Conservation (phyloP, 2,329 filamentous ascomycete species). For the Dothideomycetes sp. region DNA sequence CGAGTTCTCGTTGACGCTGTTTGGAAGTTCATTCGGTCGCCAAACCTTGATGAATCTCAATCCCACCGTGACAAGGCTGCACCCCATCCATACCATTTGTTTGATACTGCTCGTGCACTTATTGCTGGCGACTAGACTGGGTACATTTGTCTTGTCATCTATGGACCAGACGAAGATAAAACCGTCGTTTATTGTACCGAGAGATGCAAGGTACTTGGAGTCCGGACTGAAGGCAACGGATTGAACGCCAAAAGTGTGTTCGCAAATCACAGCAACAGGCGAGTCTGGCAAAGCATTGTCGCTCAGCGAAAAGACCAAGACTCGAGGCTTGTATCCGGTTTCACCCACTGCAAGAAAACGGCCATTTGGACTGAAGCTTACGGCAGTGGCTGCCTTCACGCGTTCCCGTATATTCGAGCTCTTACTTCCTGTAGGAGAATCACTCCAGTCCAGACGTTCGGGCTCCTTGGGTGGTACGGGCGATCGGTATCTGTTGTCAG, state of each 20-base stretch:
- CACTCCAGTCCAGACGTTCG: slow-evolving; percentile 41
- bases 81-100: slow-evolving; percentile 86
- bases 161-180: slow-evolving; percentile 88
- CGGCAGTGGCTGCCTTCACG: slow-evolving; percentile 87
- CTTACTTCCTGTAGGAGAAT: slow-evolving; percentile 50
- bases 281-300: slow-evolving; percentile 69
- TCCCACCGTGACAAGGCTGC: slow-evolving; percentile 72
- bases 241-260: slow-evolving; percentile 83
- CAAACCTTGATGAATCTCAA: slow-evolving; percentile 90
- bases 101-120: slow-evolving; percentile 83
- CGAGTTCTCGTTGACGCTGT: slow-evolving; percentile 15
- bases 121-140: slow-evolving; percentile 75
- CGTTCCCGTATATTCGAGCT: slow-evolving; percentile 84
- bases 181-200: slow-evolving; percentile 84
- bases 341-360: slow-evolving; percentile 86
- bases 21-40: slow-evolving; percentile 56
- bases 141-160: slow-evolving; percentile 69
- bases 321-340: slow-evolving; percentile 83
- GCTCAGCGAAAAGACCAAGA: slow-evolving; percentile 76
- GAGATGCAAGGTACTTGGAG: slow-evolving; percentile 74
- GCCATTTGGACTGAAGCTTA: slow-evolving; percentile 80
- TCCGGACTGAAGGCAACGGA: slow-evolving; percentile 85
- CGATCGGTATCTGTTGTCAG: slow-evolving; percentile 1
- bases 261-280: slow-evolving; percentile 75
- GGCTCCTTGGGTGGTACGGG: slow-evolving; percentile 1